Base-by-base conservation (phyloP, 352 stramenopile genomes). In the Globisporangium cystogenes region DNA sequence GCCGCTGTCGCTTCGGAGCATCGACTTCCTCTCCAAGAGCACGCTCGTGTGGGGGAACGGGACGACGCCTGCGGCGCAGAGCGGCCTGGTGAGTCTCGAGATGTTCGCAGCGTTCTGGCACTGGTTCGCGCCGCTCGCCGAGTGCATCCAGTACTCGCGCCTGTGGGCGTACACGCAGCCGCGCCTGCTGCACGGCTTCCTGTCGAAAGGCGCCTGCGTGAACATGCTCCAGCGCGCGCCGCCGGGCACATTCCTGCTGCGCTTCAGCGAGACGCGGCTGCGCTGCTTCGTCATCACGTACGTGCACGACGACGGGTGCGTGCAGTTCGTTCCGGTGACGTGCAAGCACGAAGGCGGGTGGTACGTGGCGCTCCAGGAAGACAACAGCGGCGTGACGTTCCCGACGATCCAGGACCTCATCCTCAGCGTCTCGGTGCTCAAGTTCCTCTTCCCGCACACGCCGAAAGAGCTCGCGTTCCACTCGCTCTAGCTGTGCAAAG, bases 261-360 rank as follows among this genome's bases (percentile, higher is more conserved):
- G 82, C 11, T 88, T 93, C 53, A 92, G 82, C 48, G 82, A 95
- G 59, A 93, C 80, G 2, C 60, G 76, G 4, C 35, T 71, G 15
- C 70, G 70, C 1, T 87, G 72, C 47, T 67, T 93, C 31, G 84
- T 92, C 18, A 85, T 95, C 39, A 74, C 68, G 4, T 88, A 89
- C 36, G 72, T 93, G 11, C 72, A 73, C 2, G 70, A 86, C 7
- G 60, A 76, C 42, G 57, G 72, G 3, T 73, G 65, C 49, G 82
- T 93, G 16, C 78, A 90, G 60, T 90, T 93, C 53, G 78, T 90
- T 7, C 76, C 83, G 0, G 67, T 94, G 20, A 77, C 69, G n/a
- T 87, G 69, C 54, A 66, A 75, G 26, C 57, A 67, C 15, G 55
- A 60, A 8, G 31, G 54, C 11, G 68, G 65, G 3, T 93, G 79